Conservation (phyloP, 73 alveolate species). For the Urostyla sp. region DNA sequence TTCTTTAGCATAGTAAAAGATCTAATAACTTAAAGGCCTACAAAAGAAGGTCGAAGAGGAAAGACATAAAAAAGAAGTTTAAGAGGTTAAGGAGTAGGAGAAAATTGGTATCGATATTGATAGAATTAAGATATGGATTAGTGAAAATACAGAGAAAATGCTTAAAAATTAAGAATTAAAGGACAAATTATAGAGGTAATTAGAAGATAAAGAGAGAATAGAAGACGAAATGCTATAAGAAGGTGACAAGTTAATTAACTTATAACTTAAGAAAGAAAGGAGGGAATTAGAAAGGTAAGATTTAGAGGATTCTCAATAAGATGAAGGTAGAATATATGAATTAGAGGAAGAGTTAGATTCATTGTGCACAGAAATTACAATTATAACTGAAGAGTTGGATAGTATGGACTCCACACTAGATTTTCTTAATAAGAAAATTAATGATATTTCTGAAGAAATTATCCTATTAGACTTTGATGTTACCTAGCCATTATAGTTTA, state of each 20-base stretch:
- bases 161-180: constrained; percentile 29
- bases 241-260: constrained; percentile 37
- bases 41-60: constrained; percentile 52
- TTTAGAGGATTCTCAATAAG: constrained; percentile 10
- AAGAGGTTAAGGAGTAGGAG: constrained; percentile 35
- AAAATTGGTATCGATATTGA: constrained; percentile 60
- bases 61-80: constrained; percentile 22
- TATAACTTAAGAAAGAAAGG: constrained; percentile 28
- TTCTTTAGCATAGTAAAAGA: constrained; percentile 60
- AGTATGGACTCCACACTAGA: constrained; percentile 16
- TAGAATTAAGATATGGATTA: constrained; percentile 54
- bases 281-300: constrained; percentile 35
- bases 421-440: background rate
- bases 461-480: constrained; percentile 28
- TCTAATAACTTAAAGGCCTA: constrained; percentile 62
- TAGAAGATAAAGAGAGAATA: constrained; percentile 13
- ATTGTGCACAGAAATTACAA: background rate
- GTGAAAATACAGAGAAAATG: constrained; percentile 50
- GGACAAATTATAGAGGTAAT: constrained; percentile 14
- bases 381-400: constrained; percentile 26
- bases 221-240: constrained; percentile 55
- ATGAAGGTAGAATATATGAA: constrained; percentile 48
- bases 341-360: constrained; percentile 22
- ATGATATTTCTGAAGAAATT: constrained; percentile 18
- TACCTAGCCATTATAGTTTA: constrained; percentile 47